These are phyloP conservation scores for Cladosporium sp. DNA, from an alignment of 2,329 filamentous ascomycete genomes.

Conservation along the genomic window DNA sequence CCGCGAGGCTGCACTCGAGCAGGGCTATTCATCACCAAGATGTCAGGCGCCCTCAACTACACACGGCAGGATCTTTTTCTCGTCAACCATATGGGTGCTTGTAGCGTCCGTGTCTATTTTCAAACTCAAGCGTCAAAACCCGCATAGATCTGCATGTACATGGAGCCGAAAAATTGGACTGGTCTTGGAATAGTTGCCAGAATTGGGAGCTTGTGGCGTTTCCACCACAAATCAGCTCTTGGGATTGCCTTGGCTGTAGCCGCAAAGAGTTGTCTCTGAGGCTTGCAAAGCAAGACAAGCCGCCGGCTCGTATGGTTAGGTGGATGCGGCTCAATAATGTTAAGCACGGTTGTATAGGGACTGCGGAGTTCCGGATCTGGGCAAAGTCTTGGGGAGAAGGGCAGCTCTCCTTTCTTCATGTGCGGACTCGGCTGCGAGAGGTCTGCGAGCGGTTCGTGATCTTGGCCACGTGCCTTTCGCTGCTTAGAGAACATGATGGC, in stretches of 20 bases:
- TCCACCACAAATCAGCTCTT: background rate
- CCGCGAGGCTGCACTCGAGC: background rate
- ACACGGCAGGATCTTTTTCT: background rate
- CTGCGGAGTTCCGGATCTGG: constrained; percentile 13
- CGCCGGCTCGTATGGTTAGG: background rate
- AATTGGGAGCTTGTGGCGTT: background rate
- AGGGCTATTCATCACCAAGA: background rate
- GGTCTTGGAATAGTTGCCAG: constrained; percentile 8
- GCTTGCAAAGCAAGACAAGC: background rate
- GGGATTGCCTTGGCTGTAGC: background rate
- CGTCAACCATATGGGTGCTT: background rate
- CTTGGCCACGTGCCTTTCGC: background rate
- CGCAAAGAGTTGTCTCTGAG: background rate
- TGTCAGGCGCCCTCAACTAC: background rate
- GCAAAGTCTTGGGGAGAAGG: background rate
- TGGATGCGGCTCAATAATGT: constrained; percentile 6
- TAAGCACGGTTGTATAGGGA: constrained; percentile 7
- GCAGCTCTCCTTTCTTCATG: background rate
- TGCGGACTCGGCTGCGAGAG: background rate
- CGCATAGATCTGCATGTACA: background rate
- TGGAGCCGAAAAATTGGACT: background rate
- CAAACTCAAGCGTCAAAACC: background rate
- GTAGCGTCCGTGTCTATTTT: background rate
- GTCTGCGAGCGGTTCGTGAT: background rate
- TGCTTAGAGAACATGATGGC: background rate